Evolutionary conservation across 306 rosid genomes (phyloP).

Genomic region (Senna tora): DNA sequence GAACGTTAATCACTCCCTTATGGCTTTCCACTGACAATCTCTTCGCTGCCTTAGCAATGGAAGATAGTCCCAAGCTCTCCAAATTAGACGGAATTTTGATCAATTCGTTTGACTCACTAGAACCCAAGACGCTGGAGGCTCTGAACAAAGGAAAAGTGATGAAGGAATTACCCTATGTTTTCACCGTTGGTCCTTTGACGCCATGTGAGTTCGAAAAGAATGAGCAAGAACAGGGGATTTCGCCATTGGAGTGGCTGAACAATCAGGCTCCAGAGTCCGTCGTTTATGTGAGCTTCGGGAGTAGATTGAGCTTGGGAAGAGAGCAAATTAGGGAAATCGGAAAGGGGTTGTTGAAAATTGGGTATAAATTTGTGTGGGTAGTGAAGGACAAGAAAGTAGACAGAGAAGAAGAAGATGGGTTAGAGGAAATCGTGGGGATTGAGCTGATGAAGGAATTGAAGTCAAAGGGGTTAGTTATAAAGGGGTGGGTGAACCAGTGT

Average conservation of each 20-base stretch:
- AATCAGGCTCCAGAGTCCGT: constrained; percentile 50
- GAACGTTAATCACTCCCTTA: constrained; percentile 43
- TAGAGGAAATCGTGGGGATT: constrained; percentile 38
- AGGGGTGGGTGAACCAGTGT: constrained; percentile 54
- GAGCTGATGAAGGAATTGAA: constrained; percentile 46
- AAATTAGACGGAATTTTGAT: constrained; percentile 44
- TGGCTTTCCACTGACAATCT: constrained; percentile 28
- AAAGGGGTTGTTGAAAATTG: constrained; percentile 50
- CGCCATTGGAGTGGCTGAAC: constrained; percentile 49
- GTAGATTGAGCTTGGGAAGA: constrained; percentile 45
- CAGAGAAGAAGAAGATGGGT: constrained; percentile 48
- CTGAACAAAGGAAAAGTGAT: constrained; percentile 39
- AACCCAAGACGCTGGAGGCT: constrained; percentile 29
- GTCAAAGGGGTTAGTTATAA: constrained; percentile 52
- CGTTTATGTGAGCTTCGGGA: constrained; percentile 60
- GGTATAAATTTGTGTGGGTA: constrained; percentile 61
- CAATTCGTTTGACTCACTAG: constrained; percentile 45
- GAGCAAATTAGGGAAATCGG: constrained; percentile 59
- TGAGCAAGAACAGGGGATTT: not conserved
- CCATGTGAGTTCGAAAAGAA: constrained; percentile 48
- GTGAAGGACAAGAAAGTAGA: constrained; percentile 59
- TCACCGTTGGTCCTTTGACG: constrained; percentile 41
- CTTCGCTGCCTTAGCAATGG: constrained; percentile 14
- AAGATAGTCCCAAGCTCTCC: constrained; percentile 36
- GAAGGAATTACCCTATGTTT: constrained; percentile 38